phyloP scores from a whole-genome alignment of 202 grass and related monocot species.

The Miscanthus sacchariflorus region DNA sequence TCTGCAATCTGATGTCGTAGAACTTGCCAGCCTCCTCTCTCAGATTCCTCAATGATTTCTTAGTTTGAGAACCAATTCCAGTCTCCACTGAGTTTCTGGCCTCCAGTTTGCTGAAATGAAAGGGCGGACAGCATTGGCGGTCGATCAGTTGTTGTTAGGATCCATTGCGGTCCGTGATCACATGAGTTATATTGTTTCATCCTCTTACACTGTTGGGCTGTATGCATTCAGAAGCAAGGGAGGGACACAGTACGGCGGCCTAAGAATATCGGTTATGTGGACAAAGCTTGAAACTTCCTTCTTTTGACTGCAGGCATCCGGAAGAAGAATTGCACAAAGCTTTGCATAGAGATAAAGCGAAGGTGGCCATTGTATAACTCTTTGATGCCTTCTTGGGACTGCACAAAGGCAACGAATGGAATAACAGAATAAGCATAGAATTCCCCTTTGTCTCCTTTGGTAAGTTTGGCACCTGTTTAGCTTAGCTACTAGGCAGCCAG shows the following conservation, averaged over 20 bases:
- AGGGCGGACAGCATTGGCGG: conserved; percentile 37
- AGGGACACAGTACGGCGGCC: conserved; percentile 19
- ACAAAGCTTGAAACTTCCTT: conserved; percentile 60
- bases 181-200: conserved; percentile 28
- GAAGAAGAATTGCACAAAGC: conserved; percentile 79
- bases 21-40: conserved; percentile 50
- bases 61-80: conserved; percentile 52
- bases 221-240: conserved; percentile 36
- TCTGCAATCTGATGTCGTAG: conserved; percentile 54
- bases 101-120: conserved; percentile 34
- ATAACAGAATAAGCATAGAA: conserved; percentile 84
- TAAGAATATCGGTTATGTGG: conserved; percentile 42
- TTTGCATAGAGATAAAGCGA: conserved; percentile 58
- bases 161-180: conserved; percentile 29
- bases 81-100: conserved; percentile 39
- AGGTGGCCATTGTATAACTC: conserved; percentile 62
- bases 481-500: conserved; percentile 26
- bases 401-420: conserved; percentile 77
- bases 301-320: conserved; percentile 84
- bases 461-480: conserved; percentile 94
- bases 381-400: conserved; percentile 77
- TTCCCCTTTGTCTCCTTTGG: conserved; percentile 82
- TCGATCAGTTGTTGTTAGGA: conserved; percentile 18
- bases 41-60: conserved; percentile 52
- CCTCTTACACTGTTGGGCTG: background rate